phyloP scores from a whole-genome alignment of 78 protist genomes.

The Emiliania huxleyi region DNA sequence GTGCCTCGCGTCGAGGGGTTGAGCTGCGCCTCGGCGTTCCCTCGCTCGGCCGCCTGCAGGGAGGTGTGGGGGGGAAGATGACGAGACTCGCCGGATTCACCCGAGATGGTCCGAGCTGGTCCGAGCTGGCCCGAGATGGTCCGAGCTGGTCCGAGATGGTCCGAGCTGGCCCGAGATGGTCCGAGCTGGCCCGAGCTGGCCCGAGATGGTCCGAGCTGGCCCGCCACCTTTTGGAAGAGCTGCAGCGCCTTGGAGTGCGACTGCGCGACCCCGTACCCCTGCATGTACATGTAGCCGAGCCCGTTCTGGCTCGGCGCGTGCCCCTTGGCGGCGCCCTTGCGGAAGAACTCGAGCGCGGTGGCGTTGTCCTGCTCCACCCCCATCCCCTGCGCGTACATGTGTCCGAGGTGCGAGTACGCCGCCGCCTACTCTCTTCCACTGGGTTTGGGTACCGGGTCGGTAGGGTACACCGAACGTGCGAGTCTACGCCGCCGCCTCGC shows the following conservation, averaged over 20 bases:
- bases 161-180: too few species aligned
- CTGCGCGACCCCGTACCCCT: constrained; percentile 32
- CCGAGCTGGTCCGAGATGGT: too few species aligned
- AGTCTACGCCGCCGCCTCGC: too few species aligned
- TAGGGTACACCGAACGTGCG: too few species aligned
- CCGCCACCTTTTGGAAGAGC: neutral
- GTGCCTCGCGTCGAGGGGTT: neutral
- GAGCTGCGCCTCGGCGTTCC: constrained; percentile 58
- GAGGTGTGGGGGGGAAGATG: too few species aligned
- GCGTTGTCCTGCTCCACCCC: constrained; percentile 43
- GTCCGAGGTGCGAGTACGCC: constrained; percentile 59
- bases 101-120: too few species aligned
- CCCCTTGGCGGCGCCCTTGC: constrained; percentile 49
- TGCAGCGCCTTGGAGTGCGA: neutral
- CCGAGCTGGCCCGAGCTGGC: too few species aligned
- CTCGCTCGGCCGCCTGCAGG: constrained; percentile 64
- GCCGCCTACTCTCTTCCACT: too few species aligned
- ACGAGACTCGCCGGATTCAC: too few species aligned
- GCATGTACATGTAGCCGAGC: constrained; percentile 55
- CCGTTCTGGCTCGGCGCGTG: constrained; percentile 47
- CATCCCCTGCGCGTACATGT: constrained; percentile 53
- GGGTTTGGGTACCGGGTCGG: too few species aligned
- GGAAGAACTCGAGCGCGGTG: constrained; percentile 55
- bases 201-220: too few species aligned
- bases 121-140: too few species aligned